Conservation (phyloP, 2,329 filamentous ascomycete genomes). For the Ceratocystis smalleyi region DNA sequence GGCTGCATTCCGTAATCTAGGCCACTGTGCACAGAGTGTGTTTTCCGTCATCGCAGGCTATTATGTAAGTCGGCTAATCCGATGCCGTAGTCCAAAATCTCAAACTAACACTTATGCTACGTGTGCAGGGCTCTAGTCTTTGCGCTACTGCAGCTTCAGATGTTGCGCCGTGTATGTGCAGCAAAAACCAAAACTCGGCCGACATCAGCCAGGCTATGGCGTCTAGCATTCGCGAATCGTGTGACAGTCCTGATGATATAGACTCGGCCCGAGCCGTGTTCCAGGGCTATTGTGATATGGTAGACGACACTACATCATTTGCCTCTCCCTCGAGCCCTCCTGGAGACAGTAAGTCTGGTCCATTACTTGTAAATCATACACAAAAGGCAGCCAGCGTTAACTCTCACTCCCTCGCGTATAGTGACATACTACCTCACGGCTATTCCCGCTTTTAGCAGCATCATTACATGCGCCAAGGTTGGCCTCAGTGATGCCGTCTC, state of each 20-base stretch:
- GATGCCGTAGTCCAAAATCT: neutral
- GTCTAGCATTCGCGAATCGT: conserved; percentile 29
- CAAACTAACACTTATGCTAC: neutral
- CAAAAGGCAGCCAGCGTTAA: neutral
- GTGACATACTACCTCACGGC: conserved; percentile 42
- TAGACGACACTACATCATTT: conserved; percentile 34
- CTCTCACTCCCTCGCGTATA: conserved; percentile 21
- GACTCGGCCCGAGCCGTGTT: conserved; percentile 30
- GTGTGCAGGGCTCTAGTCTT: conserved; percentile 21
- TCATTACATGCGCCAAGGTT: conserved; percentile 31
- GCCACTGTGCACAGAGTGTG: conserved; percentile 29
- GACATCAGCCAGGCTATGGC: conserved; percentile 30
- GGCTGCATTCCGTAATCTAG: conserved; percentile 28
- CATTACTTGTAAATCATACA: neutral
- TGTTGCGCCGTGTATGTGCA: conserved; percentile 37
- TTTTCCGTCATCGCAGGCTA: conserved; percentile 23
- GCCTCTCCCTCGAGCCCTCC: conserved; percentile 32
- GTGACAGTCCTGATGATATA: conserved; percentile 32
- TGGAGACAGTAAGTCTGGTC: conserved; percentile 32
- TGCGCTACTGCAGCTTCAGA: conserved; percentile 29
- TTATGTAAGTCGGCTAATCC: conserved; percentile 1
- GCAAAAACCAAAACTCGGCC: conserved; percentile 34
- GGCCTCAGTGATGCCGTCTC: conserved; percentile 23
- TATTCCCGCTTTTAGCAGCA: conserved; percentile 30
- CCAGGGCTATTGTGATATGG: conserved; percentile 36